Evolutionary conservation across 768 basidiomycete species (phyloP), one percentile per base, ranked within the genome.

Genomic region (Tricholoma terreum): DNA sequence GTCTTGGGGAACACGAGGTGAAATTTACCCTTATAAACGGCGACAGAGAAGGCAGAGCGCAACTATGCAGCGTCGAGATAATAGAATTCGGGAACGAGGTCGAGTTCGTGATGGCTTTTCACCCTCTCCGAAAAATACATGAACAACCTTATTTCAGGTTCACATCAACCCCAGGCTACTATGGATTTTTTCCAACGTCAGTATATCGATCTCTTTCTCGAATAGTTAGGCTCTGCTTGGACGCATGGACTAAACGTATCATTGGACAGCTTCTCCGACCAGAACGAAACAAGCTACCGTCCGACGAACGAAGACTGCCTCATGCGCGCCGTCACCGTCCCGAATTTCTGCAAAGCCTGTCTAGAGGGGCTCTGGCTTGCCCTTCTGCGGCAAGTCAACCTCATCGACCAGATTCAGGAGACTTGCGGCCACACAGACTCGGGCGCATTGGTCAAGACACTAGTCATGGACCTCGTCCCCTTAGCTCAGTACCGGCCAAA

Each of bases 261-360:
- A 33, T n/a, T 42, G 22, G 5, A 17, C 59, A 89, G 88, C 17
- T 90, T 80, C 65, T 87, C 86, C 0, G 76, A 84, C 33, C 68
- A 73, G 36, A 89, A 91, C 63, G 68, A 69, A 52, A 90, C 87
- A 0, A 80, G 81, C 3, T 92, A 87, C 70, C 81, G 90, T n/a
- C 90, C 90, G 3, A 92, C 90, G 2, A 89, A 90, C 61, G 85
- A 89, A 58, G 87, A 85, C 67, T 92, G 90, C 66, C 82, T 92
- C 48, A 92, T 92, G 90, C 87, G 90, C 40, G 73, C 74, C 53
- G 85, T 90, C 40, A 84, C 80, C 27, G 77, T 80, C 0, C 84
- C 88, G 54, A 81, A 87, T 65, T 88, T 92, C 67, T 92, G 90
- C 77, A 83, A 77, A 60, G 84, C 82, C 51, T 92, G 90, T 65